Base-by-base conservation (phyloP, 2,329 filamentous ascomycete species). In the Cladobotryum protrusum region DNA sequence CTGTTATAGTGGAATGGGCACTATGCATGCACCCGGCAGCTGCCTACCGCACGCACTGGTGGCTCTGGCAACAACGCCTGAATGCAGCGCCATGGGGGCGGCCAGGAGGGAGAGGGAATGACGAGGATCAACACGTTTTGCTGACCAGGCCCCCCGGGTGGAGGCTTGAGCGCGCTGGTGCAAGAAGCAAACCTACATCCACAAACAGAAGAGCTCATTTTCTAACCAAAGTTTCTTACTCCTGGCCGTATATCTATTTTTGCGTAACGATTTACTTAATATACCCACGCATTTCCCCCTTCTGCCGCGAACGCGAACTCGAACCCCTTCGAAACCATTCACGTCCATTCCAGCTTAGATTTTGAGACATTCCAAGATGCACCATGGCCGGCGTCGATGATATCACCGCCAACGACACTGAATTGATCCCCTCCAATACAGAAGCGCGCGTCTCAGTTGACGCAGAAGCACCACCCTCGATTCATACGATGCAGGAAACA, bases 381-480 rank as follows among this genome's bases (percentile, higher is more conserved):
- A 50, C 39, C 43, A 52, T 52, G 50, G 50, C 50, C 29, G 47
- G 50, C 43, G 47, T 19, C 47, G 50, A 52, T 49, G 47, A 52
- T 37, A 52, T 39, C 50, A 52, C 35, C 47, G 47, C 50, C 47
- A 19, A 52, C 39, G 43, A 47, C 18, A 37, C 50, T 5, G 47
- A 52, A 24, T 29, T 24, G 43, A 37, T 45, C 42, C 34, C 47
- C 43, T 49, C 50, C n/a, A n/a, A n/a, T 44, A 29, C 47, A 15
- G 48, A 32, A 18, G 29, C 35, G 42, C 50, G 50, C 47, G 42
- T 40, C 47, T 40, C 40, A 17, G 19, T 35, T 33, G 37, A 52
- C 37, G 45, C 35, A 34, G 17, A 39, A 17, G 34, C 41, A 14
- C 33, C 19, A 37, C 9, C 7, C 19, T 41, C 40, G 24, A 29